Evolutionary conservation across 495 filamentous ascomycete genomes (phyloP).

Genomic region (Penicillium macrosclerotiorum): DNA sequence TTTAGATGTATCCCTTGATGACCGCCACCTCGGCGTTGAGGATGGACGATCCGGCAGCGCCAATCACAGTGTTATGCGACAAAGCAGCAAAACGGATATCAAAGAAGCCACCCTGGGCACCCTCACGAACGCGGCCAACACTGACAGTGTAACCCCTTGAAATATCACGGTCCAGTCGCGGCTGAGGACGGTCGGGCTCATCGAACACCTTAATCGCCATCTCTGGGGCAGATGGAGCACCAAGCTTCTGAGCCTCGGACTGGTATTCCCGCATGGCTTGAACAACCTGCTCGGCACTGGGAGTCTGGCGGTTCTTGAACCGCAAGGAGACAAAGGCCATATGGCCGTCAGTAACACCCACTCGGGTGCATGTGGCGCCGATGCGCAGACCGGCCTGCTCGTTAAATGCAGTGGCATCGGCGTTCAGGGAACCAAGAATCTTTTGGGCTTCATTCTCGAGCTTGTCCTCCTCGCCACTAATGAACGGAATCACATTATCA

Average conservation of each 20-base stretch:
- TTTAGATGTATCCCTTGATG: constrained; percentile 78
- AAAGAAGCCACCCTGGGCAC: constrained; percentile 70
- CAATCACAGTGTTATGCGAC: constrained; percentile 90
- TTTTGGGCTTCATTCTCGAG: constrained; percentile 82
- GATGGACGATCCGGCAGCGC: constrained; percentile 90
- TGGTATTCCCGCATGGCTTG: constrained; percentile 69
- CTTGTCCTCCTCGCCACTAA: constrained; percentile 88
- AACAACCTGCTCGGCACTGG: constrained; percentile 64
- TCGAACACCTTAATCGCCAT: constrained; percentile 75
- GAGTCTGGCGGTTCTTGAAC: constrained; percentile 57
- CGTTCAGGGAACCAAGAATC: constrained; percentile 71
- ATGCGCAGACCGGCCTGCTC: constrained; percentile 63
- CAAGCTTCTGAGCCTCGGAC: constrained; percentile 70
- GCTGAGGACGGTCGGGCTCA: constrained; percentile 78
- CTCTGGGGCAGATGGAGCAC: constrained; percentile 72
- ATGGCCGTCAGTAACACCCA: constrained; percentile 81
- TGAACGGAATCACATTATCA: constrained; percentile 84
- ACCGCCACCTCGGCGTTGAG: constrained; percentile 92
- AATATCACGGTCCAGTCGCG: constrained; percentile 75
- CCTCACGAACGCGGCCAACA: constrained; percentile 72
- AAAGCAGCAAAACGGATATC: constrained; percentile 81
- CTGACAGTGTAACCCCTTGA: constrained; percentile 76
- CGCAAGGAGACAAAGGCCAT: constrained; percentile 77
- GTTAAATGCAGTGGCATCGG: constrained; percentile 61
- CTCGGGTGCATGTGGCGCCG: constrained; percentile 79